These are phyloP conservation scores for Escovopsis sp. DNA, from an alignment of 2,329 filamentous ascomycete genomes.

Conservation along the genomic window DNA sequence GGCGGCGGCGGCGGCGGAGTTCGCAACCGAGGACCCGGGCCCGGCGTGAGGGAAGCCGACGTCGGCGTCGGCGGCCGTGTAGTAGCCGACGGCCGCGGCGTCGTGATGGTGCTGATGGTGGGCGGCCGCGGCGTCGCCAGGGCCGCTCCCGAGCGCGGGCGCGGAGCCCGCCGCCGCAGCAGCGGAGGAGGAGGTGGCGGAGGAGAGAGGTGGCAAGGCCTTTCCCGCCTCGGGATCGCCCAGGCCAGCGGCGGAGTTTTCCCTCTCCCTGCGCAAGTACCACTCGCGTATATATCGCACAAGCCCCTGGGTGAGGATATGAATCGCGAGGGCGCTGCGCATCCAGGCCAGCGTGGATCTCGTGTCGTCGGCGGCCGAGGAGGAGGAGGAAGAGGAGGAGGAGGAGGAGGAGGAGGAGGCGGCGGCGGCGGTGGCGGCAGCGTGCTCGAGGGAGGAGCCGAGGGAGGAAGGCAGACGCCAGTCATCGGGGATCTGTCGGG, in stretches of 20 bases:
- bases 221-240: slow-evolving; percentile 51
- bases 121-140: no score
- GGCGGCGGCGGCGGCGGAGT: no score
- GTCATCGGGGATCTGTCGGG: slow-evolving; percentile 29
- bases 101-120: no score
- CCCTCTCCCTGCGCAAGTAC: slow-evolving; percentile 46
- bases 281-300: slow-evolving; percentile 55
- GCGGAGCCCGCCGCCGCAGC: slow-evolving; percentile 11
- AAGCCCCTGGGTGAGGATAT: slow-evolving; percentile 59
- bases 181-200: slow-evolving; percentile 12
- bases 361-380: slow-evolving; percentile 32
- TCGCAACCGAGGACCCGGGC: no score
- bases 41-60: slow-evolving; percentile 9
- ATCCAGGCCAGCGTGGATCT: slow-evolving; percentile 49
- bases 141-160: no score
- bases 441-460: slow-evolving; percentile 30
- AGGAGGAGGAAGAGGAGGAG: slow-evolving; percentile 22
- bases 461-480: slow-evolving; percentile 29
- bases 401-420: slow-evolving; percentile 30
- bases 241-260: slow-evolving; percentile 31
- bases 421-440: slow-evolving; percentile 11
- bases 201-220: no score
- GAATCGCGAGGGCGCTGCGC: slow-evolving; percentile 54
- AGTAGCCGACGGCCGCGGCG: slow-evolving; percentile 25
- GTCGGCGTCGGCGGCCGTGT: slow-evolving; percentile 36